Conservation (phyloP, 2,329 filamentous ascomycete species). For the Periglandula ipomoeae region DNA sequence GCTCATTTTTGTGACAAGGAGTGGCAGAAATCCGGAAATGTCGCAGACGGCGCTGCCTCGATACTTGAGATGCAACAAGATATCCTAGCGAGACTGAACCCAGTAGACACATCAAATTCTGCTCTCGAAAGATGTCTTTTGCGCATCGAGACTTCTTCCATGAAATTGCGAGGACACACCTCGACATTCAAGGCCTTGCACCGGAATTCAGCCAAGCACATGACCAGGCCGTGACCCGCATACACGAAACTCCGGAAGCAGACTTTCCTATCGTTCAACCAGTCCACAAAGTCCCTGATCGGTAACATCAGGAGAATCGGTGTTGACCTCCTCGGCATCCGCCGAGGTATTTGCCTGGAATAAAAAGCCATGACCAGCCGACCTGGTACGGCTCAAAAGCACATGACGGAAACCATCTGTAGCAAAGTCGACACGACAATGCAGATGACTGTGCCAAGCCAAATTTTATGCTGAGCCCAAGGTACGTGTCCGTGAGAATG, state of each 20-base stretch:
- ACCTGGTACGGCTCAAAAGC: not conserved
- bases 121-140: not conserved
- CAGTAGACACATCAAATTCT: not conserved
- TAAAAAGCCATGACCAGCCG: not conserved
- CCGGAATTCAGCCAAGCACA: conserved; percentile 2
- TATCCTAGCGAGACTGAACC: not conserved
- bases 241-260: not conserved
- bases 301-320: not conserved
- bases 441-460: not conserved
- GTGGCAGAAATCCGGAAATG: not conserved
- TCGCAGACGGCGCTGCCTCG: not conserved
- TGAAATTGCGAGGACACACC: not conserved
- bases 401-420: not conserved
- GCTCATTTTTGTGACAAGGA: not conserved
- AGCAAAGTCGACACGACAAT: conserved; percentile 1
- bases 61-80: conserved; percentile 2
- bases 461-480: not conserved
- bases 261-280: not conserved
- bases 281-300: not conserved
- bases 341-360: not conserved
- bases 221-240: not conserved
- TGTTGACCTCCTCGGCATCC: conserved; percentile 1
- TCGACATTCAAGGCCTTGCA: conserved; percentile 3
- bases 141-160: not conserved
- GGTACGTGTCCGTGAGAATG: not conserved